Evolutionary conservation across 768 basidiomycete species (phyloP).

Genomic region (button mushroom (Agaricus bisporus)): DNA sequence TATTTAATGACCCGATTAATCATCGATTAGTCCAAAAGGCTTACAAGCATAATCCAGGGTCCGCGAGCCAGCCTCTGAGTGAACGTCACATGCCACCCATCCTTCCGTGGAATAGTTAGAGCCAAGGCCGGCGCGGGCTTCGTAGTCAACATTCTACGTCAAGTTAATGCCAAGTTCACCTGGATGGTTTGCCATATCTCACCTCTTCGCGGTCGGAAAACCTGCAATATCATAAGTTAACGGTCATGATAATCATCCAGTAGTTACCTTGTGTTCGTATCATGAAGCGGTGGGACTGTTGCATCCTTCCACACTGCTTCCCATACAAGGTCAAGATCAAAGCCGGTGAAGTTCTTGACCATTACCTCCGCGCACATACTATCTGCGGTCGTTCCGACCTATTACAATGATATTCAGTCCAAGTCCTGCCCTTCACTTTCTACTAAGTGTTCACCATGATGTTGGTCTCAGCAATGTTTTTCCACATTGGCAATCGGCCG

Average conservation of each 20-base stretch:
- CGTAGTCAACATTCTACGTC: slow-evolving; percentile 60
- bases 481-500: slow-evolving; percentile 89
- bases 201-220: slow-evolving; percentile 63
- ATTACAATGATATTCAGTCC: slow-evolving; percentile 20
- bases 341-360: slow-evolving; percentile 56
- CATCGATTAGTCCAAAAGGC: slow-evolving; percentile 13
- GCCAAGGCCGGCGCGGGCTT: slow-evolving; percentile 72
- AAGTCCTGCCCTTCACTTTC: background rate
- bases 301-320: slow-evolving; percentile 72
- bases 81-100: slow-evolving; percentile 73
- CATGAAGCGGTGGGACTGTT: slow-evolving; percentile 51
- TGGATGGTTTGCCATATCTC: background rate
- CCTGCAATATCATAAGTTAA: background rate
- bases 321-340: slow-evolving; percentile 61
- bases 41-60: slow-evolving; percentile 76
- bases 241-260: too few species aligned
- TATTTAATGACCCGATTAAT: too few species aligned
- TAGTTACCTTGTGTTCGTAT: slow-evolving; percentile 52
- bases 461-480: slow-evolving; percentile 80
- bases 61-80: slow-evolving; percentile 72
- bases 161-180: background rate
- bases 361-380: slow-evolving; percentile 69
- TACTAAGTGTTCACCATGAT: slow-evolving; percentile 46
- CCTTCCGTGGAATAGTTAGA: slow-evolving; percentile 53
- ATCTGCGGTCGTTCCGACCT: slow-evolving; percentile 77